Conservation (phyloP, 148 eudicot genomes). For the Mesembryanthemum crystallinum region DNA sequence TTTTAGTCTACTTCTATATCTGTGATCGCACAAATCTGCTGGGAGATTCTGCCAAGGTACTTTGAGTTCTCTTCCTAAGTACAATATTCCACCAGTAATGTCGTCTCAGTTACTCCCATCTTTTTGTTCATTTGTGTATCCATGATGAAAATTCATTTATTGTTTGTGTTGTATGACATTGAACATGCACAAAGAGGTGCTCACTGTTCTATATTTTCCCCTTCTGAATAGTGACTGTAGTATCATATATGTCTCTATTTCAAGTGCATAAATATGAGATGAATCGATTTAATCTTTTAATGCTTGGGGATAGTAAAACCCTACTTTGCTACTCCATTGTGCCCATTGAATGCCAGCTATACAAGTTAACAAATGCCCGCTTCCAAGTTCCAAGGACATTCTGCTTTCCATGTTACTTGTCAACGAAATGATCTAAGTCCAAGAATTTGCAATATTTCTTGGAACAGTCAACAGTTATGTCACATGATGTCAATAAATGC, state of each 20-base stretch:
- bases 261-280: neutral
- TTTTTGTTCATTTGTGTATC: neutral
- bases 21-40: conserved; percentile 84
- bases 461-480: neutral
- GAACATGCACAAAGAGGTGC: neutral
- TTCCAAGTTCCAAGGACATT: neutral
- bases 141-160: neutral
- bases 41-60: conserved; percentile 77
- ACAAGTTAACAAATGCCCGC: too few species aligned
- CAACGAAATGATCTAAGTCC: neutral
- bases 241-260: neutral
- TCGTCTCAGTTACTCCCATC: neutral
- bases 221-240: neutral
- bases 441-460: neutral
- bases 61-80: conserved; percentile 1
- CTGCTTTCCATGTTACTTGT: neutral
- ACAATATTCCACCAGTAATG: neutral
- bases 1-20: conserved; percentile 68
- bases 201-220: too few species aligned
- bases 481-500: neutral
- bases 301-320: neutral
- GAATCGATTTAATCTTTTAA: neutral
- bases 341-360: too few species aligned
- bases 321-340: neutral
- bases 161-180: neutral